Evolutionary conservation across 768 basidiomycete genomes (phyloP).

Genomic region (Thelephora ganbajun): DNA sequence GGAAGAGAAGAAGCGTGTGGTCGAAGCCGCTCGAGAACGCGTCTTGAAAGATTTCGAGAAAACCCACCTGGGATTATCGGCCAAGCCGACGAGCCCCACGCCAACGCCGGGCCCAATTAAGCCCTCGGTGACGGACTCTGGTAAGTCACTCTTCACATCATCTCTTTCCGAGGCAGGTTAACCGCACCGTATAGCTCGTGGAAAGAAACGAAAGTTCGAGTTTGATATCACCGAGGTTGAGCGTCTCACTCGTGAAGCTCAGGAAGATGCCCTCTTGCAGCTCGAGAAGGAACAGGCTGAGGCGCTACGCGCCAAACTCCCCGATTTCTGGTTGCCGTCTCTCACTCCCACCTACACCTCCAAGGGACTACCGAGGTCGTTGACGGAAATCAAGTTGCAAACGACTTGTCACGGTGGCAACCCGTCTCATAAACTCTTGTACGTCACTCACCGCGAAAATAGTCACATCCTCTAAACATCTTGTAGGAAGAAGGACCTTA

Average conservation of each 20-base stretch:
- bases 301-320: conserved; percentile 73
- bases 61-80: conserved; percentile 63
- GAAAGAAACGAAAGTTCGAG: conserved; percentile 75
- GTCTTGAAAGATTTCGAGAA: conserved; percentile 85
- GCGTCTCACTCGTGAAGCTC: conserved; percentile 61
- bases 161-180: background rate
- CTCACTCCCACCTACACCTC: conserved; percentile 73
- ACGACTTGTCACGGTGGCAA: conserved; percentile 79
- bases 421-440: conserved; percentile 70
- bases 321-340: conserved; percentile 95
- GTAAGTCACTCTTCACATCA: conserved; percentile 9
- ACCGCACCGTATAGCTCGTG: conserved; percentile 26
- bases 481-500: conserved; percentile 65
- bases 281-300: conserved; percentile 83
- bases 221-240: conserved; percentile 67
- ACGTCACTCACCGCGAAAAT: conserved; percentile 16
- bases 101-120: conserved; percentile 19
- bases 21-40: conserved; percentile 70
- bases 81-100: conserved; percentile 22
- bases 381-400: conserved; percentile 74
- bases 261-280: conserved; percentile 70
- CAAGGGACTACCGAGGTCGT: conserved; percentile 42
- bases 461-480: background rate
- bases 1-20: conserved; percentile 54
- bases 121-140: conserved; percentile 10